A percentile compares a stretch with the other conserved stretches of the same genome.
Conservation (phyloP, 176 grass and related monocot genomes). For the Bolboschoenus planiculmis region DNA sequence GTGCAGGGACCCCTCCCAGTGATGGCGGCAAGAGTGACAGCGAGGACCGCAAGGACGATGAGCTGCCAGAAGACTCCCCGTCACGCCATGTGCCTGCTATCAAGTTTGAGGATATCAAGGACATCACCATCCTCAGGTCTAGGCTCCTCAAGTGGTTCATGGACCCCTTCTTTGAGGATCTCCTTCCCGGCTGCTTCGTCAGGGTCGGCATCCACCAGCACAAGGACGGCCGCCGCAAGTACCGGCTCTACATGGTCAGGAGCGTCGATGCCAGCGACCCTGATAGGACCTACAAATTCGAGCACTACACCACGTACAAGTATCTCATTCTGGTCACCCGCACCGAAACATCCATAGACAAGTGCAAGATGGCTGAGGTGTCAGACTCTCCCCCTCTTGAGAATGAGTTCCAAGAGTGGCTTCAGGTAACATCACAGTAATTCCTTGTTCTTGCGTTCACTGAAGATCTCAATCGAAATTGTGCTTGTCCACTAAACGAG, state of each 20-base stretch:
- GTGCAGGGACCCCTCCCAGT: constrained; percentile 51
- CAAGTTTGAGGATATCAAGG: constrained; percentile 67
- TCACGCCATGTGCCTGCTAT: constrained; percentile 50
- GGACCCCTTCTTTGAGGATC: constrained; percentile 95
- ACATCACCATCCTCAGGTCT: constrained; percentile 72
- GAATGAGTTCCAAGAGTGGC: constrained; percentile 90
- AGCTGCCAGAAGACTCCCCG: constrained; percentile 57
- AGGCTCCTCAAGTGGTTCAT: constrained; percentile 95
- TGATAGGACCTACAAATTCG: constrained; percentile 60
- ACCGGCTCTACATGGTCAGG: constrained; percentile 78
- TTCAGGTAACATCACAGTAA: constrained; percentile 15
- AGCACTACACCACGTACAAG: constrained; percentile 64
- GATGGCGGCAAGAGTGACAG: constrained; percentile 53
- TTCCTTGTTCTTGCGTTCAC: neutral
- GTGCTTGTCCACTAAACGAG: neutral
- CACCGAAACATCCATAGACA: constrained; percentile 52
- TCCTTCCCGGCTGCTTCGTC: constrained; percentile 70
- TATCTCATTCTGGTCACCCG: constrained; percentile 82
- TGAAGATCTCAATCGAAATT: neutral
- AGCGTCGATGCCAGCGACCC: constrained; percentile 81
- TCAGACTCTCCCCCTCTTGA: constrained; percentile 54
- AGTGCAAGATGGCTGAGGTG: constrained; percentile 87
- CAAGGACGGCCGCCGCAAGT: constrained; percentile 49
- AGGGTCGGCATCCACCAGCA: constrained; percentile 76
- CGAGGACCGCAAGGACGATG: constrained; percentile 58